Conservation (phyloP, 169 alveolate genomes). For the Plasmodium chabaudi region DNA sequence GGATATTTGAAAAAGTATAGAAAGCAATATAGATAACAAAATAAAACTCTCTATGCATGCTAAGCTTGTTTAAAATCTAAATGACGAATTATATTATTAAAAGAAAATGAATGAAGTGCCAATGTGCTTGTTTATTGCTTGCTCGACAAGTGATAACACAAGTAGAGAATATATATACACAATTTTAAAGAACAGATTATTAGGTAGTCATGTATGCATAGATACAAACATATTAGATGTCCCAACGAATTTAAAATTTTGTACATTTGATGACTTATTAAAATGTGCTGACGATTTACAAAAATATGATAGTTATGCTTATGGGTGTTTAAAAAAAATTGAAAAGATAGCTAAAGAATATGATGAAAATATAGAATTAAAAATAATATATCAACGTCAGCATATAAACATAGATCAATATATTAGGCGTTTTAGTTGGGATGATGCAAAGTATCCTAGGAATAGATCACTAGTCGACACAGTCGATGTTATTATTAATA, state of each 20-base stretch:
- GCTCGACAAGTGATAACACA: slow-evolving; percentile 79
- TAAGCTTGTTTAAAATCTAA: no score
- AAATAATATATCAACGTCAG: slow-evolving; percentile 85
- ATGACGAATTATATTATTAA: no score
- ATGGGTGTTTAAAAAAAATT: slow-evolving; percentile 84
- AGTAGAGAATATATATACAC: slow-evolving; percentile 83
- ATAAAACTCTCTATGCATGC: no score
- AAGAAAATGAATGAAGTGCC: slow-evolving; percentile 61
- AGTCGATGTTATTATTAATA: slow-evolving; percentile 86
- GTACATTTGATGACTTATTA: slow-evolving; percentile 87
- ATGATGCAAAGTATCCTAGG: slow-evolving; percentile 91
- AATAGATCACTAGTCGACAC: slow-evolving; percentile 87
- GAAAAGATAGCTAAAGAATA: slow-evolving; percentile 82
- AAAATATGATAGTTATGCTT: slow-evolving; percentile 86
- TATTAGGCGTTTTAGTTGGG: slow-evolving; percentile 90
- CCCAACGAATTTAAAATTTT: slow-evolving; percentile 87
- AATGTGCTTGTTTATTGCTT: slow-evolving; percentile 81
- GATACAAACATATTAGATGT: slow-evolving; percentile 85
- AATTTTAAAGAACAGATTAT: slow-evolving; percentile 78
- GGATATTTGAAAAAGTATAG: no score
- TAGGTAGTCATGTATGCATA: slow-evolving; percentile 79
- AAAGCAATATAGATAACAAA: no score
- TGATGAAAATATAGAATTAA: slow-evolving; percentile 82
- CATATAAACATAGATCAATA: slow-evolving; percentile 85
- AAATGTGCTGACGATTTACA: slow-evolving; percentile 88